Evolutionary conservation across 2,329 filamentous ascomycete species (phyloP), one percentile per base, ranked within the genome.

Genomic region (Ophiostoma sp.): DNA sequence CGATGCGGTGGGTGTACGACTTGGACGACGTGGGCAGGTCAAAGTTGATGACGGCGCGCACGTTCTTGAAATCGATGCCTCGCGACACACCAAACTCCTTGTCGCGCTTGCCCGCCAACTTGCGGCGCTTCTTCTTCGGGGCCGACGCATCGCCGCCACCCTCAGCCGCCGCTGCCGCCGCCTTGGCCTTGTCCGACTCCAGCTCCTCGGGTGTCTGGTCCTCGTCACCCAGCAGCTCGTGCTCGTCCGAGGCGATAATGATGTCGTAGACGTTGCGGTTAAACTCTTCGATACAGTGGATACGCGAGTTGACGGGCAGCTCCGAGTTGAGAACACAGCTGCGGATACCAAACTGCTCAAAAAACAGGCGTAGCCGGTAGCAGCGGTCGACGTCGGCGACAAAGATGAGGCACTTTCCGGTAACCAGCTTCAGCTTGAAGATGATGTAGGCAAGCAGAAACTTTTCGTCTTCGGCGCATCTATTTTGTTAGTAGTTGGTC

Each of bases 261-360:
- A 98, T 97, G 76, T 99, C 94, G 83, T 99, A 99, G 7, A 98
- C 89, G 69, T 92, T 92, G 80, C 92, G 91, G 82, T 98, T 99
- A 81, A 99, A 99, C 78, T 98, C 93, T 76, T 98, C 91, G 2
- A 99, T 94, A 1, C 97, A 93, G 77, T 99, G 94, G 54, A 97
- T 88, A 72, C 95, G 86, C 1, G 92, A 95, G 76, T 97, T 97
- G 74, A 98, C 89, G 0, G 95, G 95, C 48, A 99, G 81, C 77
- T 99, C 94, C 0, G 93, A 95, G 81, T 99, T 99, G 57, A 99
- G 82, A 36, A 97, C 92, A 79, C 92, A 96, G 76, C 92, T 94
- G 78, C 93, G 90, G 77, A 97, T 94, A 66, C 93, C 94, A 77
- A 99, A 99, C 77, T 99, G 95, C 79, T 99, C 95, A 68, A 99